Evolutionary conservation across 345 rosid species (phyloP), one percentile per base, ranked within the genome.

Genomic region (Cardiospermum halicacabum): DNA sequence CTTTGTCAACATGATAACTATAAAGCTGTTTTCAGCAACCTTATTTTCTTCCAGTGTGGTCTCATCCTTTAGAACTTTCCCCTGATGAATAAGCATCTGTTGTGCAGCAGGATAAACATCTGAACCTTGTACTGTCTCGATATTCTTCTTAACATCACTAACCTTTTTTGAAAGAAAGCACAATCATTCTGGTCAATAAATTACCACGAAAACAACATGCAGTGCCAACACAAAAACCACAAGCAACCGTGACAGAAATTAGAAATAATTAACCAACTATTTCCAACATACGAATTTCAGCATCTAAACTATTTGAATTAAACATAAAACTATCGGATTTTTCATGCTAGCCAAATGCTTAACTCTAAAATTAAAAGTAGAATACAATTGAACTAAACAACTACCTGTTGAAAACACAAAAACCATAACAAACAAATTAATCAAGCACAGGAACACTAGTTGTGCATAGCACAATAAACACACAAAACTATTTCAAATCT

Each of bases 21-120:
- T 58, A 78, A 83, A 83, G 66, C 81, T 80, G 64, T 76, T 78
- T 73, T 83, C 88, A 15, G 68, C 80, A 53, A 83, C 78, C 56
- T 83, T 83, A 57, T 80, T 83, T 64, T 80, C 87, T 3, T 68
- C 82, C 56, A 83, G 32, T 30, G 87, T 83, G 15, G 87, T 78
- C 60, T 56, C 45, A 54, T 83, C 88, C 55, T 70, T 72, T 32
- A 83, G 85, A 53, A 83, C 85, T 59, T 80, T 83, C 28, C 85
- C 88, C 68, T 83, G 88, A 66, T 83, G 60, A 66, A 83, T 80
- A 22, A 83, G 82, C 85, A 83, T 80, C 69, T 67, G 88, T 57
- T 74, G 77, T 51, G 64, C 58, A 26, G 85, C 78, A 15, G 84
- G 82, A 34, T 72, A 83, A 51, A 65, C 57, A 50, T 71, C 76